A percentile compares a stretch with the other conserved stretches of the same genome.
These are phyloP conservation scores for Eucalyptus tenuipes DNA, from an alignment of 345 rosid genomes.

Conservation along the genomic window DNA sequence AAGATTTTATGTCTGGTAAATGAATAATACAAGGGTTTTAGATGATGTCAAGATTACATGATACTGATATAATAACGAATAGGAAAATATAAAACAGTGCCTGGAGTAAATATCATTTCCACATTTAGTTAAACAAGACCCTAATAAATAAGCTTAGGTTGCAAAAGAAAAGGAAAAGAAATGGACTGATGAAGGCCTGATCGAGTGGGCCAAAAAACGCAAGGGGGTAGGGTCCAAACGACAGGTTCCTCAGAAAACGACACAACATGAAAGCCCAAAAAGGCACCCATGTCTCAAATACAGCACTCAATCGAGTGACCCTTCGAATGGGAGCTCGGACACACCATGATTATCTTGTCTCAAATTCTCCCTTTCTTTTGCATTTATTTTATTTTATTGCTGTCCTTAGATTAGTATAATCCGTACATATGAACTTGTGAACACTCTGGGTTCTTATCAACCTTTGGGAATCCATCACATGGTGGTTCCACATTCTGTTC, in stretches of 20 bases:
- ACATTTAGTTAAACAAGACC: neutral
- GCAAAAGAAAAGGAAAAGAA: neutral
- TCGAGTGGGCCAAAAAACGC: neutral
- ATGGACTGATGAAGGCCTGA: neutral
- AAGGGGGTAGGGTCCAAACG: neutral
- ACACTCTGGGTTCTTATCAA: neutral
- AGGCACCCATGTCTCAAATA: neutral
- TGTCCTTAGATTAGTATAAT: neutral
- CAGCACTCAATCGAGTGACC: neutral
- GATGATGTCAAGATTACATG: neutral
- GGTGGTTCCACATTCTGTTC: neutral
- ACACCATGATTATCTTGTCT: neutral
- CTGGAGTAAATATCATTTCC: neutral
- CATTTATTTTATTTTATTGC: neutral
- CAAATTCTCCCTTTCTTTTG: neutral
- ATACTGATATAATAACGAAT: neutral
- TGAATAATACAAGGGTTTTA: neutral
- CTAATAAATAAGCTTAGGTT: neutral
- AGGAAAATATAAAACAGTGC: neutral
- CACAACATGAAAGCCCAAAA: neutral
- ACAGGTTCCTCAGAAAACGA: neutral
- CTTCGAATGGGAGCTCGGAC: neutral
- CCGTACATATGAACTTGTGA: neutral
- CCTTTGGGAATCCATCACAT: neutral
- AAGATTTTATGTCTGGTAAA: rapidly evolving